phyloP scores from a whole-genome alignment of 2,329 filamentous ascomycete genomes.

The Aspergillus sp. region DNA sequence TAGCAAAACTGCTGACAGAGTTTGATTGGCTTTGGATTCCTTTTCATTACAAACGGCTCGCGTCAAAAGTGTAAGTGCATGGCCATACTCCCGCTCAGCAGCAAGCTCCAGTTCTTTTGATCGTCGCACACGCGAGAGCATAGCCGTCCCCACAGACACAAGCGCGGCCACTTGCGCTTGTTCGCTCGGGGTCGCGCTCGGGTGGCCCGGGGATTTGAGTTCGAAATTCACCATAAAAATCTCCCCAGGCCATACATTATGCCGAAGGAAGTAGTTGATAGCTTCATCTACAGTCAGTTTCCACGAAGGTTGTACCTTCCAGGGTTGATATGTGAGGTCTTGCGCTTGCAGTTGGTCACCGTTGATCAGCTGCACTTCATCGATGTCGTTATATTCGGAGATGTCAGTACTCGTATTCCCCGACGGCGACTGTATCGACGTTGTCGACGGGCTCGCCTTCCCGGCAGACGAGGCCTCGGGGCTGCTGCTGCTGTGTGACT shows the following conservation, averaged over 20 bases:
- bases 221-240: conserved; percentile 27
- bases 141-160: conserved; percentile 59
- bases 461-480: conserved; percentile 1
- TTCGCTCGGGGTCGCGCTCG: conserved; percentile 24
- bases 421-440: not conserved
- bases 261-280: conserved; percentile 36
- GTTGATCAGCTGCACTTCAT: conserved; percentile 16
- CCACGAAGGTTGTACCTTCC: conserved; percentile 26
- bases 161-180: conserved; percentile 49
- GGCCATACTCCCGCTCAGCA: conserved; percentile 55
- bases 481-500: conserved; percentile 25
- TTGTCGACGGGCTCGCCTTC: not conserved
- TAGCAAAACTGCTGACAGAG: conserved; percentile 56
- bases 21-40: conserved; percentile 41
- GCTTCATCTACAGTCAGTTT: conserved; percentile 32
- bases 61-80: conserved; percentile 50
- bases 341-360: conserved; percentile 14
- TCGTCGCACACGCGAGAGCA: conserved; percentile 55
- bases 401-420: not conserved
- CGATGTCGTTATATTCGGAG: conserved; percentile 21
- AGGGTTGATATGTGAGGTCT: conserved; percentile 7
- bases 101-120: conserved; percentile 47
- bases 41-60: conserved; percentile 31
- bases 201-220: conserved; percentile 20
- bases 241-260: conserved; percentile 32